Evolutionary conservation across 2,329 filamentous ascomycete genomes (phyloP).

Genomic region (Sporothrix globosa): DNA sequence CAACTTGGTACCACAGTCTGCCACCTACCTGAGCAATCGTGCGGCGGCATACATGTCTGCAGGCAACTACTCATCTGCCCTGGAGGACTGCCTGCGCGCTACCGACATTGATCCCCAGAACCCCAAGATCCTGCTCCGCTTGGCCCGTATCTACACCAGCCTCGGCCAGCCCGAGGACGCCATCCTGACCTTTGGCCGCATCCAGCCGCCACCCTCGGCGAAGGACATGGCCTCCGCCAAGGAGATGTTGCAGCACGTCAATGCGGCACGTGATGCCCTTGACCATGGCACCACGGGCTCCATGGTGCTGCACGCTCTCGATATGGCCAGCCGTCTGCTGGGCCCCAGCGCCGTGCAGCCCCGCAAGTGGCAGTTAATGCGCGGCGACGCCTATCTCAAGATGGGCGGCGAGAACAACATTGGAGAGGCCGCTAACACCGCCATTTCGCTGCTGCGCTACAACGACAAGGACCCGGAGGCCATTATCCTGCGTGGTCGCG

Average conservation of each 20-base stretch:
- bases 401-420: slow-evolving; percentile 89
- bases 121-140: slow-evolving; percentile 81
- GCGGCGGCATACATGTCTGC: slow-evolving; percentile 93
- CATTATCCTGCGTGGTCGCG: slow-evolving; percentile 82
- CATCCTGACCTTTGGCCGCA: slow-evolving; percentile 76
- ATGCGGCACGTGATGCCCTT: slow-evolving; percentile 76
- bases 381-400: slow-evolving; percentile 87
- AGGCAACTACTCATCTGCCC: slow-evolving; percentile 73
- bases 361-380: slow-evolving; percentile 91
- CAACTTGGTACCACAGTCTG: slow-evolving; percentile 79
- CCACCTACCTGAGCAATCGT: slow-evolving; percentile 92
- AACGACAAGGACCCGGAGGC: slow-evolving; percentile 95
- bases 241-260: slow-evolving; percentile 81
- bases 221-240: slow-evolving; percentile 84
- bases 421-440: slow-evolving; percentile 89
- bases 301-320: slow-evolving; percentile 88
- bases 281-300: slow-evolving; percentile 77
- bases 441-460: slow-evolving; percentile 79
- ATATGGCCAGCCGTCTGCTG: slow-evolving; percentile 82
- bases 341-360: slow-evolving; percentile 76
- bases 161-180: slow-evolving; percentile 87
- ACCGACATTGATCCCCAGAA: slow-evolving; percentile 84
- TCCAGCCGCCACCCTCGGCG: slow-evolving; percentile 76
- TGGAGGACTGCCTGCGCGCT: slow-evolving; percentile 84
- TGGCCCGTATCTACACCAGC: slow-evolving; percentile 87